phyloP scores from a whole-genome alignment of 2,329 filamentous ascomycete species.

The Nannizziopsis barbatae region DNA sequence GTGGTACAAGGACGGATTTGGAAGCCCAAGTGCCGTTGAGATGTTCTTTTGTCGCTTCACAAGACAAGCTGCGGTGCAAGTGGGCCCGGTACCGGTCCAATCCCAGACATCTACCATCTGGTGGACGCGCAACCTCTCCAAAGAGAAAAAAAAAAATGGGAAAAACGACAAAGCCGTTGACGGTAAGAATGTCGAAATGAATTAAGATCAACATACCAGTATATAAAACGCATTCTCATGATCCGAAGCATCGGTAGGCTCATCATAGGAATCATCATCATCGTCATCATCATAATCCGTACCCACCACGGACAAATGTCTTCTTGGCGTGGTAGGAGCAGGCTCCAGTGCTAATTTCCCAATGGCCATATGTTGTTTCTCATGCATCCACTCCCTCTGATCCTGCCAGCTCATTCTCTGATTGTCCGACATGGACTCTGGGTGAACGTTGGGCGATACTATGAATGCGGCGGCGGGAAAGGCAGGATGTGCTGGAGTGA shows the following conservation, averaged over 20 bases:
- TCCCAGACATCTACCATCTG: neutral
- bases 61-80: neutral
- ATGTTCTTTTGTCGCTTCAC: neutral
- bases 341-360: slow-evolving; percentile 2
- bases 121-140: neutral
- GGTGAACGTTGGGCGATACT: slow-evolving; percentile 2
- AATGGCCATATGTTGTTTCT: slow-evolving; percentile 8
- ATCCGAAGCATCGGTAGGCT: slow-evolving; percentile 16
- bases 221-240: slow-evolving; percentile 36
- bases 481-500: neutral
- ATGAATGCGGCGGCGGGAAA: slow-evolving; percentile 10
- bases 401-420: slow-evolving; percentile 5
- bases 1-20: slow-evolving; percentile 4
- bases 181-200: too few relatives aligned
- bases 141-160: slow-evolving; percentile 1
- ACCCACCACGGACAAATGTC: slow-evolving; percentile 18
- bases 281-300: slow-evolving; percentile 23
- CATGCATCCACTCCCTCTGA: slow-evolving; percentile 8
- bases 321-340: slow-evolving; percentile 6
- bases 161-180: too few relatives aligned
- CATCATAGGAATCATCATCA: slow-evolving; percentile 18
- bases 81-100: too few relatives aligned
- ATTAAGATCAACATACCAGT: slow-evolving; percentile 24
- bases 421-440: slow-evolving; percentile 9
- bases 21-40: neutral